phyloP scores from a whole-genome alignment of 2,329 filamentous ascomycete genomes.

The Lizonia empirigonia region DNA sequence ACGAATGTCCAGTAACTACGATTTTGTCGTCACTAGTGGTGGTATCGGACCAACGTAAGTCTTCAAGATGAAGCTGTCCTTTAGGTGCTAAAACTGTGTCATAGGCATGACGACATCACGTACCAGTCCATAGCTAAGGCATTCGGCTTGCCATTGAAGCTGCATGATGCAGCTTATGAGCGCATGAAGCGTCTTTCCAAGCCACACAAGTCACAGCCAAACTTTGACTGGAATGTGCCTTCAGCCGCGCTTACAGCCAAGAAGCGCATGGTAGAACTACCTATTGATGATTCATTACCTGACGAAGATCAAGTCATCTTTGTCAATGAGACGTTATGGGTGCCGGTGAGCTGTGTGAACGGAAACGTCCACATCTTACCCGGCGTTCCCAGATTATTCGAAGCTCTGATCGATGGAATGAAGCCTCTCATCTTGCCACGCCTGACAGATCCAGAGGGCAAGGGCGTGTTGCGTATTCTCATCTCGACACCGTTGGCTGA shows the following conservation, averaged over 20 bases:
- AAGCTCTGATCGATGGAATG: conserved; percentile 76
- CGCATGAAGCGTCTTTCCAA: conserved; percentile 84
- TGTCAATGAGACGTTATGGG: conserved; percentile 82
- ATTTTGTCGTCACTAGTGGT: conserved; percentile 93
- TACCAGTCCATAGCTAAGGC: conserved; percentile 93
- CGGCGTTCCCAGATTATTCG: conserved; percentile 84
- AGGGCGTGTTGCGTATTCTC: conserved; percentile 76
- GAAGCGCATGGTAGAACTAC: conserved; percentile 87
- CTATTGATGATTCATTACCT: conserved; percentile 70
- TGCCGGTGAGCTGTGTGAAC: conserved; percentile 86
- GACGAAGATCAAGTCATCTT: conserved; percentile 78
- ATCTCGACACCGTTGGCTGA: conserved; percentile 89
- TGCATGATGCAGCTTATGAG: conserved; percentile 77
- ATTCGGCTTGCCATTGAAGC: conserved; percentile 74
- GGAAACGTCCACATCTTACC: conserved; percentile 93
- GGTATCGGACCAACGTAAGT: conserved; percentile 93
- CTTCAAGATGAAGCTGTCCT: conserved; percentile 5
- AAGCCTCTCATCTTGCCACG: conserved; percentile 73
- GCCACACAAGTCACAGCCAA: conserved; percentile 71
- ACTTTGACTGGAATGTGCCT: conserved; percentile 84
- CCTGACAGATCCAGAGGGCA: conserved; percentile 78
- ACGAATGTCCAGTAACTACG: conserved; percentile 87
- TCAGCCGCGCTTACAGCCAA: conserved; percentile 79
- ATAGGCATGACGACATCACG: conserved; percentile 94
- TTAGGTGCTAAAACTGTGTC: conserved; percentile 14